Evolutionary conservation across 2,329 filamentous ascomycete species (phyloP).

Genomic region (Calonectria pseudoturangicola): DNA sequence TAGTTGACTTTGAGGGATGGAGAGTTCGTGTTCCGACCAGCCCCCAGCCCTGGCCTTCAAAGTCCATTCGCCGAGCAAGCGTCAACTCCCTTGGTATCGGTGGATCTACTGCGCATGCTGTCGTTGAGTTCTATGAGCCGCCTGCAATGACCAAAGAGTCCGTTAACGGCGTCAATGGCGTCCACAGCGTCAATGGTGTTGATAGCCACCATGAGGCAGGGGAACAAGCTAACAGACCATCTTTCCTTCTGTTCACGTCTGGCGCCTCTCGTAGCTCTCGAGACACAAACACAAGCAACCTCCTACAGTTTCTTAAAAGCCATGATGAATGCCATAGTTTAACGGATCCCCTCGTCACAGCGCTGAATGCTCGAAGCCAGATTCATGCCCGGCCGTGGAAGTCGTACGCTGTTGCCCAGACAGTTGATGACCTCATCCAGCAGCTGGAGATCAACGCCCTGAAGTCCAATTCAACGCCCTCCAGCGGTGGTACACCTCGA

Average conservation of each 20-base stretch:
- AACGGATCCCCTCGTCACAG: slow-evolving; percentile 41
- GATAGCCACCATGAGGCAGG: neutral
- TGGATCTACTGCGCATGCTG: slow-evolving; percentile 66
- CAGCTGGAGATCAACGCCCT: slow-evolving; percentile 47
- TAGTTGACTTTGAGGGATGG: slow-evolving; percentile 51
- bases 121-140: slow-evolving; percentile 58
- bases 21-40: slow-evolving; percentile 49
- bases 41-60: slow-evolving; percentile 50
- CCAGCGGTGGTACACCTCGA: slow-evolving; percentile 1
- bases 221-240: slow-evolving; percentile 1
- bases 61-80: slow-evolving; percentile 52
- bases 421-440: slow-evolving; percentile 44
- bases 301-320: slow-evolving; percentile 7
- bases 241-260: slow-evolving; percentile 19
- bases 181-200: neutral
- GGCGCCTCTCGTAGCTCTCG: slow-evolving; percentile 11
- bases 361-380: slow-evolving; percentile 49
- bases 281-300: slow-evolving; percentile 8
- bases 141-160: slow-evolving; percentile 24
- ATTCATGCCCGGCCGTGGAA: slow-evolving; percentile 49
- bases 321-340: slow-evolving; percentile 42
- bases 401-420: slow-evolving; percentile 48
- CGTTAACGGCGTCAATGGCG: neutral
- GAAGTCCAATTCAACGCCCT: slow-evolving; percentile 36
- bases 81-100: slow-evolving; percentile 64